phyloP scores from a whole-genome alignment of 306 rosid genomes.

The Lathyrus sativus region DNA sequence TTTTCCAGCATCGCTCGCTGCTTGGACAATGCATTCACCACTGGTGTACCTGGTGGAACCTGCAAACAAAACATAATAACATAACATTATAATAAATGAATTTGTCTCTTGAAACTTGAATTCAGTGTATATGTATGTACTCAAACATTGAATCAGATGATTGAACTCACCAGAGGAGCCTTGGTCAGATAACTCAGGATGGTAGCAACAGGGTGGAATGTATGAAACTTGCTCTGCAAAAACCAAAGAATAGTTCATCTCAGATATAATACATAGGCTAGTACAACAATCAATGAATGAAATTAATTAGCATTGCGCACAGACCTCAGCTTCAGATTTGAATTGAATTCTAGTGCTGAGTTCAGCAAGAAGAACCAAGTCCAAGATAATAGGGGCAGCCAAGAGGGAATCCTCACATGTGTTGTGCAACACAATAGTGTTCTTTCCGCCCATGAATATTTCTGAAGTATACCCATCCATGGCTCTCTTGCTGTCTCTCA shows the following conservation, averaged over 20 bases:
- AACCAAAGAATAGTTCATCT: background rate
- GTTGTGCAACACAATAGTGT: too few species aligned
- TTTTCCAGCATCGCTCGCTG: constrained; percentile 97
- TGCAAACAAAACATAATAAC: constrained; percentile 28
- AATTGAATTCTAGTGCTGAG: constrained; percentile 93
- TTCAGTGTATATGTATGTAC: background rate
- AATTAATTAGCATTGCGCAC: background rate
- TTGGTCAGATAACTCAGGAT: constrained; percentile 94
- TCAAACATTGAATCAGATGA: constrained; percentile 38
- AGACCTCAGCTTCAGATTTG: constrained; percentile 87
- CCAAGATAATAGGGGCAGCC: too few species aligned
- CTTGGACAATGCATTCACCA: constrained; percentile 96
- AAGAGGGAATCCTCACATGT: too few species aligned
- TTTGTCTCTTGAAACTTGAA: background rate
- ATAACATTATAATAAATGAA: background rate
- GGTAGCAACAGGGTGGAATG: constrained; percentile 96
- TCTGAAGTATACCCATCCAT: too few species aligned
- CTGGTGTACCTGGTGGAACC: constrained; percentile 99
- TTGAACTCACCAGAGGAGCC: constrained; percentile 95
- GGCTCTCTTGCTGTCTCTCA: too few species aligned
- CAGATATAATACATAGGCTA: background rate
- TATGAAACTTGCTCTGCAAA: constrained; percentile 84
- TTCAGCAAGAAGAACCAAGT: constrained; percentile 96
- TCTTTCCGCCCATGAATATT: too few species aligned
- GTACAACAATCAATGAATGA: constrained; percentile 19